Conservation (phyloP, 768 basidiomycete species). For the Boletus rubroflammeus region DNA sequence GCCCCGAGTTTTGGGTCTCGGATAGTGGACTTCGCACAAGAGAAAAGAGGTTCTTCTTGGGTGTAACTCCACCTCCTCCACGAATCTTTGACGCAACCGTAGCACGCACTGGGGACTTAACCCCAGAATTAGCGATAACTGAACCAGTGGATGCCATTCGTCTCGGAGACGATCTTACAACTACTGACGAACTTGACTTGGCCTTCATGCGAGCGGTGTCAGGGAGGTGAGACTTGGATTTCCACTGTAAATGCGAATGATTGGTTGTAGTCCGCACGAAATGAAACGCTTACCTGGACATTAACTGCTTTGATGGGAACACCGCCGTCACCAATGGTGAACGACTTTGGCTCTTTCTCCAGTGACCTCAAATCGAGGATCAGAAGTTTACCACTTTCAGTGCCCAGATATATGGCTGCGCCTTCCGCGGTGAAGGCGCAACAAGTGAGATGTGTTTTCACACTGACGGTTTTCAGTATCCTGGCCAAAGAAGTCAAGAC, state of each 20-base stretch:
- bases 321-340: conserved; percentile 47
- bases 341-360: conserved; percentile 58
- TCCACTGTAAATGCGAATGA: conserved; percentile 10
- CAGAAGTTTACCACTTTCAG: conserved; percentile 59
- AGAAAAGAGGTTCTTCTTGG: conserved; percentile 25
- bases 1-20: conserved; percentile 20
- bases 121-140: background rate
- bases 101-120: conserved; percentile 22
- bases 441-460: conserved; percentile 55
- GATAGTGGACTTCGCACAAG: conserved; percentile 21
- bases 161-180: conserved; percentile 2
- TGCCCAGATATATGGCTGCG: conserved; percentile 61
- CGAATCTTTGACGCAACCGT: conserved; percentile 18
- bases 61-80: conserved; percentile 18
- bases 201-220: conserved; percentile 4
- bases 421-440: conserved; percentile 68
- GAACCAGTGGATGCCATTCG: conserved; percentile 10
- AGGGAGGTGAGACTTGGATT: conserved; percentile 11
- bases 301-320: conserved; percentile 49
- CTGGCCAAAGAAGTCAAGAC: conserved; percentile 32
- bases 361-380: conserved; percentile 60
- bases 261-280: background rate
- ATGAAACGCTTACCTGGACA: conserved; percentile 47
- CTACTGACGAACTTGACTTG: conserved; percentile 8
- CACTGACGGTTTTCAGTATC: conserved; percentile 53